Conservation (phyloP, 129 eudicot genomes). For the Helianthus annuus region DNA sequence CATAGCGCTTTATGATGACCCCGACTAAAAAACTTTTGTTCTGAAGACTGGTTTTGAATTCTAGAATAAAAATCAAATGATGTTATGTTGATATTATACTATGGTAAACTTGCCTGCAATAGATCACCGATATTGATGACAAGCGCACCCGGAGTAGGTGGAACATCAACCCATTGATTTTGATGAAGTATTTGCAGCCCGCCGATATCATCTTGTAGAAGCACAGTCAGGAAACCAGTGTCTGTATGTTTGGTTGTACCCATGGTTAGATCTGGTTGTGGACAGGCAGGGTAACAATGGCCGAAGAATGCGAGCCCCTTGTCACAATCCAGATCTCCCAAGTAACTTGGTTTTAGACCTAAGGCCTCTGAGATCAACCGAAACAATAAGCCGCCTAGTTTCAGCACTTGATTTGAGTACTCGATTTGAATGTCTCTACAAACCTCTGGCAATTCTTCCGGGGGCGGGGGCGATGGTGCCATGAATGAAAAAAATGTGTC, state of each 20-base stretch:
- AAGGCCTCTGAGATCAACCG: constrained; percentile 53
- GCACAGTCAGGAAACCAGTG: constrained; percentile 40
- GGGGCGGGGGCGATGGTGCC: constrained; percentile 26
- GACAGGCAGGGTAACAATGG: constrained; percentile 58
- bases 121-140: constrained; percentile 46
- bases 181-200: constrained; percentile 52
- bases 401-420: constrained; percentile 38
- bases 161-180: constrained; percentile 52
- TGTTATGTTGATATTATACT: too few species aligned
- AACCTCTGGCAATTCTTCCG: constrained; percentile 27
- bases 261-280: constrained; percentile 47
- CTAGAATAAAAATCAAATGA: neutral
- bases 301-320: constrained; percentile 22
- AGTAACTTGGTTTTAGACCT: constrained; percentile 37
- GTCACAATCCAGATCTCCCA: constrained; percentile 33
- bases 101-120: constrained; percentile 36
- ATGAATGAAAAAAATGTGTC: neutral
- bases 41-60: too few species aligned
- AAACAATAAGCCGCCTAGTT: constrained; percentile 31
- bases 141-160: constrained; percentile 39
- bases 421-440: constrained; percentile 49
- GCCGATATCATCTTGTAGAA: constrained; percentile 48
- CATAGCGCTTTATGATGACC: too few species aligned
- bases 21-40: too few species aligned
- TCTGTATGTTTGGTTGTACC: constrained; percentile 49